These are phyloP conservation scores for Coemansia furcata DNA, from an alignment of 192 early-diverging fungal species.

Conservation along the genomic window DNA sequence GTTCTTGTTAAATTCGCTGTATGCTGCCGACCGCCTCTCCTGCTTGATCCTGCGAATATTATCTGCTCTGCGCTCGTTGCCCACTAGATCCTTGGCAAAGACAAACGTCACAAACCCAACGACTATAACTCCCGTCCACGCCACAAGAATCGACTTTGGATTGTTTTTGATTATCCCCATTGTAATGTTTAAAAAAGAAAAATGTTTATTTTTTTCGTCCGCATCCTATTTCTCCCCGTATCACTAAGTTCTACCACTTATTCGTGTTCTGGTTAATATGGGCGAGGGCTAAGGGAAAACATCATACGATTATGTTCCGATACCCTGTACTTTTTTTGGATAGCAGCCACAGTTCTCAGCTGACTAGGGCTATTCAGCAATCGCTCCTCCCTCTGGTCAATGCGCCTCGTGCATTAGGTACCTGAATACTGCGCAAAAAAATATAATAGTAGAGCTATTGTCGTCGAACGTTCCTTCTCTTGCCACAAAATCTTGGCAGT, in stretches of 20 bases:
- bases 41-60: conserved; percentile 50
- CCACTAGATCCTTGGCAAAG: conserved; percentile 42
- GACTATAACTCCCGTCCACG: conserved; percentile 34
- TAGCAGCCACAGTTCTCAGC: neutral
- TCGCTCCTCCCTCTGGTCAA: neutral
- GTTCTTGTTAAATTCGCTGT: conserved; percentile 21
- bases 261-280: neutral
- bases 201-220: neutral
- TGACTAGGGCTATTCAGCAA: neutral
- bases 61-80: conserved; percentile 45
- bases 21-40: conserved; percentile 32
- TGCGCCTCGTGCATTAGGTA: neutral
- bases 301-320: neutral
- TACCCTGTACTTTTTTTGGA: neutral
- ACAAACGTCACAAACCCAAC: conserved; percentile 40
- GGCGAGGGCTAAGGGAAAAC: neutral
- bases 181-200: neutral
- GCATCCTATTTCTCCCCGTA: neutral
- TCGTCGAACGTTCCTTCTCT: neutral
- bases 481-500: neutral
- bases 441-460: neutral
- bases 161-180: conserved; percentile 51
- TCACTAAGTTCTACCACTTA: neutral
- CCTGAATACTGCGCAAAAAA: neutral
- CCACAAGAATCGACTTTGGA: conserved; percentile 43